These are phyloP conservation scores for Glebionis coronaria DNA, from an alignment of 129 eudicot species.

Conservation along the genomic window DNA sequence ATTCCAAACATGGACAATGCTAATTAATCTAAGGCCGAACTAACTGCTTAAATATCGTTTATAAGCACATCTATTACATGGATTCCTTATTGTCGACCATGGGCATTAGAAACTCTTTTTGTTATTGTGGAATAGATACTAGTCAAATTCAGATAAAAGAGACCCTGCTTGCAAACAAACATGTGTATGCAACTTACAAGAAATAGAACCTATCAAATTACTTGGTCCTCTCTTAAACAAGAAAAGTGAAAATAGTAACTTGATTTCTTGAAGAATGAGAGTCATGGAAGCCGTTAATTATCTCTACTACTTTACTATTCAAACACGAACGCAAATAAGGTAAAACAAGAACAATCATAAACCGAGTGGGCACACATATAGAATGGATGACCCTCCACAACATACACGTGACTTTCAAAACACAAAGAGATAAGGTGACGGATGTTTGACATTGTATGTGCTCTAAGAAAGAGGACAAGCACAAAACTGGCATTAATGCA, in stretches of 20 bases:
- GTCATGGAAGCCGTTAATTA: background rate
- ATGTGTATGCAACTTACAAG: background rate
- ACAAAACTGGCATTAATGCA: too few relatives aligned
- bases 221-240: background rate
- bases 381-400: too few relatives aligned
- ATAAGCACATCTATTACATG: too few relatives aligned
- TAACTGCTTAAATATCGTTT: background rate
- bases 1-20: conserved; percentile 1
- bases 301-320: conserved; percentile 9
- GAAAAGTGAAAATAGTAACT: conserved; percentile 6
- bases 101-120: background rate
- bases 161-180: background rate
- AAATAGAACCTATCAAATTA: conserved; percentile 2
- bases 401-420: too few relatives aligned
- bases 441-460: too few relatives aligned
- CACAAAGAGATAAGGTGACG: too few relatives aligned
- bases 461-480: too few relatives aligned
- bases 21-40: background rate
- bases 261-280: background rate
- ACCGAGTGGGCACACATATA: too few relatives aligned
- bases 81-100: background rate
- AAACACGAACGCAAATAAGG: background rate
- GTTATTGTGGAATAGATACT: background rate
- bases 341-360: too few relatives aligned
- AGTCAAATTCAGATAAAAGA: conserved; percentile 3